Percentiles rank a stretch among this genome's conserved stretches.
phyloP scores from a whole-genome alignment of 2,329 filamentous ascomycete species.

The Orbilia blumenaviensis region DNA sequence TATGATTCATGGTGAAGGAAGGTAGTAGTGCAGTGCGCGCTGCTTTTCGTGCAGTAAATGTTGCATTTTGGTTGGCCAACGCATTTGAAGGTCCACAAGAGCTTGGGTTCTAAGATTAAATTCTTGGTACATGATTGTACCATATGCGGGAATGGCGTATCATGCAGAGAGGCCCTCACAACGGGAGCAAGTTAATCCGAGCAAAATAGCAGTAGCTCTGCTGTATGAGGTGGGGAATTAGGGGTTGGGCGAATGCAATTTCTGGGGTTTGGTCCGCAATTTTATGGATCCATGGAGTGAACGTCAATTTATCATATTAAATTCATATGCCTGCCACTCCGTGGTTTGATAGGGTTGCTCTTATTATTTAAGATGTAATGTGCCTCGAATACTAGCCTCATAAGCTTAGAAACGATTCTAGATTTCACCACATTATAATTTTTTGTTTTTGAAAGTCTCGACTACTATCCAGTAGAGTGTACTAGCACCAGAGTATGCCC shows the following conservation, averaged over 20 bases:
- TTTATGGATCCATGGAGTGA: too few species aligned
- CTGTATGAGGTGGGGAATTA: too few species aligned
- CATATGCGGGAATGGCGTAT: not conserved
- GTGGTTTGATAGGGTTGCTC: too few species aligned
- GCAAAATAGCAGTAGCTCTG: not conserved
- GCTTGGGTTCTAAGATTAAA: not conserved
- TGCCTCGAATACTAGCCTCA: too few species aligned
- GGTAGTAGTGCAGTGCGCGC: not conserved
- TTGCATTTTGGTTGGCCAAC: conserved; percentile 8
- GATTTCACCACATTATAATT: too few species aligned
- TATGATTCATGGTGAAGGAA: conserved; percentile 8
- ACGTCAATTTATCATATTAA: too few species aligned
- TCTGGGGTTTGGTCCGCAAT: not conserved
- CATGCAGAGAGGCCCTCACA: not conserved
- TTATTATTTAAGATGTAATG: too few species aligned
- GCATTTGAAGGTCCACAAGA: not conserved
- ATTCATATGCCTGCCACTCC: too few species aligned
- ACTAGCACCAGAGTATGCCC: not conserved
- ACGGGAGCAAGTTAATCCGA: not conserved
- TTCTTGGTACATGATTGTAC: not conserved
- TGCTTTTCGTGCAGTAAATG: not conserved
- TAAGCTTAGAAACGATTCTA: too few species aligned
- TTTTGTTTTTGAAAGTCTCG: not conserved
- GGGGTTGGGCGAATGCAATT: too few species aligned
- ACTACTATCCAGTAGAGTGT: not conserved